These are phyloP conservation scores for Pseudotsuga menziesii DNA, from an alignment of 75 land plant species.

Conservation along the genomic window DNA sequence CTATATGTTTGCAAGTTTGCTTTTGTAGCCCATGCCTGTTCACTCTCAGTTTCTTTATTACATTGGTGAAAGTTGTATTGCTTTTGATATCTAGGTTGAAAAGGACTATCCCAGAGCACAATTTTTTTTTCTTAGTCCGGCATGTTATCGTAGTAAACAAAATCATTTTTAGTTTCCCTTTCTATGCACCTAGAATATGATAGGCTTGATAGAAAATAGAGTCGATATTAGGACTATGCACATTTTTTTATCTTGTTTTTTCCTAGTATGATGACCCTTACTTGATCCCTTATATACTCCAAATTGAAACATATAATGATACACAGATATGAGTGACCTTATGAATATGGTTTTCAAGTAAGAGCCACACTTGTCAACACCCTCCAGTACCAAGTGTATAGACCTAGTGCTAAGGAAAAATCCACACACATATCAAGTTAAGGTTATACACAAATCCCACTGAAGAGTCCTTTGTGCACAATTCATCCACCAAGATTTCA, in stretches of 20 bases:
- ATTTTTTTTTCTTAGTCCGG: conserved; percentile 29
- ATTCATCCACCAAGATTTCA: no score
- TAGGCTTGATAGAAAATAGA: neutral
- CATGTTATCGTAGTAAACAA: conserved; percentile 18
- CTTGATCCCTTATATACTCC: conserved; percentile 28
- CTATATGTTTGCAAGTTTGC: neutral
- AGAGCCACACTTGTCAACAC: no score
- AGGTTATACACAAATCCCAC: no score
- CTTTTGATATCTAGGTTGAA: conserved; percentile 8
- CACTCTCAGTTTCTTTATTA: conserved; percentile 8
- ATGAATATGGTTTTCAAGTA: no score
- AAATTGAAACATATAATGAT: conserved; percentile 31
- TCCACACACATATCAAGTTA: no score
- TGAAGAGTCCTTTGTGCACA: no score
- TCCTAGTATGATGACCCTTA: conserved; percentile 1
- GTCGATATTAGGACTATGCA: neutral
- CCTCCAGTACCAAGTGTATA: no score
- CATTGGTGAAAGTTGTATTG: conserved; percentile 1
- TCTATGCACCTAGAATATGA: conserved; percentile 2
- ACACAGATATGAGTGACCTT: conserved; percentile 8
- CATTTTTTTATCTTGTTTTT: conserved; percentile 17
- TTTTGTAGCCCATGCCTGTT: conserved; percentile 14
- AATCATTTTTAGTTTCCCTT: conserved; percentile 18
- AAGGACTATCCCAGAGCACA: conserved; percentile 25
- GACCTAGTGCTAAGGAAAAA: no score